These are phyloP conservation scores for Bolboschoenoplectus hybrid DNA, from an alignment of 202 grass and related monocot species.

Conservation along the genomic window DNA sequence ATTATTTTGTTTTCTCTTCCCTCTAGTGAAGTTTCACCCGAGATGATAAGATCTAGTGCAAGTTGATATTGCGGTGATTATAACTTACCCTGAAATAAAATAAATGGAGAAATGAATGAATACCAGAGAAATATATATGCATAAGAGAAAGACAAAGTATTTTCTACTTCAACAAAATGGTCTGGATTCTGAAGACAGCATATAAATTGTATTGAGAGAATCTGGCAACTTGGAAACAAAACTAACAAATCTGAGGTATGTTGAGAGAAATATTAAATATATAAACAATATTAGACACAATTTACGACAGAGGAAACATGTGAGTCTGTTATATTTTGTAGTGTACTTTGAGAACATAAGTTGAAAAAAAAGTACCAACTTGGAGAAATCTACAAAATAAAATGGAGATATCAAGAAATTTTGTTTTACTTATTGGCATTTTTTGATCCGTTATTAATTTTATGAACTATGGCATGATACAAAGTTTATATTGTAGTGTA, in stretches of 20 bases:
- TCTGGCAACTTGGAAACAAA: slow-evolving; percentile 48
- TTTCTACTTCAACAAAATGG: slow-evolving; percentile 45
- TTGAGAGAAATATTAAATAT: slow-evolving; percentile 11
- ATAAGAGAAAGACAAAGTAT: slow-evolving; percentile 52
- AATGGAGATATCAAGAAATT: slow-evolving; percentile 8
- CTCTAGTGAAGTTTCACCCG: slow-evolving; percentile 21
- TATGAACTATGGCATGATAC: neutral
- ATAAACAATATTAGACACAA: neutral
- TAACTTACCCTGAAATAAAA: slow-evolving; percentile 48
- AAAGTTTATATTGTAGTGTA: slow-evolving; percentile 14
- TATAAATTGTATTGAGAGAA: slow-evolving; percentile 55
- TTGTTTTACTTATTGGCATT: neutral
- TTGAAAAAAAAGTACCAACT: slow-evolving; percentile 33
- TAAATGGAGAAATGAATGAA: slow-evolving; percentile 42
- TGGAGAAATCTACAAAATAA: slow-evolving; percentile 21
- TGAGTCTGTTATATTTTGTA: slow-evolving; percentile 38
- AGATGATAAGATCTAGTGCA: slow-evolving; percentile 55
- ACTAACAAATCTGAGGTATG: neutral
- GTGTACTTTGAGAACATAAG: slow-evolving; percentile 20
- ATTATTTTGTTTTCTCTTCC: neutral
- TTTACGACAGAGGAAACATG: slow-evolving; percentile 35
- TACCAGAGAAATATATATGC: slow-evolving; percentile 21
- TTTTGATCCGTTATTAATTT: neutral
- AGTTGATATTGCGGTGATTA: slow-evolving; percentile 30
- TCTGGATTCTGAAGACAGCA: slow-evolving; percentile 56